A percentile compares a stretch with the other conserved stretches of the same genome.
phyloP scores from a whole-genome alignment of 169 alveolate genomes.

The Hepatocystis sp. region DNA sequence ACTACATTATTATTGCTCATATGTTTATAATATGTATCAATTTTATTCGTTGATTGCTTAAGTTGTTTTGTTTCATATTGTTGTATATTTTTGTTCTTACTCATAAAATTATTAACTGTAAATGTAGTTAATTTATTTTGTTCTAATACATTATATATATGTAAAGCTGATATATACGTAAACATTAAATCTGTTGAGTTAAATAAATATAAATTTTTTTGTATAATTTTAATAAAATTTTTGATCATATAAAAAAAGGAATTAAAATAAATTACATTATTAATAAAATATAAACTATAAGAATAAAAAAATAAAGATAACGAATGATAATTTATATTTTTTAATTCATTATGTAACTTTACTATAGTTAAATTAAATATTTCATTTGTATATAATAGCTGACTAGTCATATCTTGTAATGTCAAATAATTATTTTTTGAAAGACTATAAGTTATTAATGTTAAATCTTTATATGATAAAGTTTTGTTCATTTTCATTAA shows the following conservation, averaged over 20 bases:
- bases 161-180: constrained; percentile 30
- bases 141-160: constrained; percentile 7
- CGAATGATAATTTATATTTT: constrained; percentile 49
- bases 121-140: too few species aligned
- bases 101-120: too few species aligned
- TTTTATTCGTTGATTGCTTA: too few species aligned
- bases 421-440: constrained; percentile 9
- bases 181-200: constrained; percentile 73
- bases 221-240: constrained; percentile 40
- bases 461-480: constrained; percentile 51
- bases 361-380: constrained; percentile 39
- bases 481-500: constrained; percentile 68
- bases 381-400: constrained; percentile 47
- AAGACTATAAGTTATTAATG: constrained; percentile 37
- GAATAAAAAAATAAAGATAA: constrained; percentile 70
- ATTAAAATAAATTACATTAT: constrained; percentile 27
- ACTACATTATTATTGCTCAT: not conserved
- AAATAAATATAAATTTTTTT: constrained; percentile 24
- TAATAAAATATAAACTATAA: constrained; percentile 46
- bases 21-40: not conserved
- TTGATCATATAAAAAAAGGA: constrained; percentile 47
- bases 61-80: too few species aligned
- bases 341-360: constrained; percentile 40
- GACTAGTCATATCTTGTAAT: too few species aligned
- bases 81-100: not conserved